Conservation (phyloP, 768 basidiomycete genomes). For the Hygrocybe punicea region DNA sequence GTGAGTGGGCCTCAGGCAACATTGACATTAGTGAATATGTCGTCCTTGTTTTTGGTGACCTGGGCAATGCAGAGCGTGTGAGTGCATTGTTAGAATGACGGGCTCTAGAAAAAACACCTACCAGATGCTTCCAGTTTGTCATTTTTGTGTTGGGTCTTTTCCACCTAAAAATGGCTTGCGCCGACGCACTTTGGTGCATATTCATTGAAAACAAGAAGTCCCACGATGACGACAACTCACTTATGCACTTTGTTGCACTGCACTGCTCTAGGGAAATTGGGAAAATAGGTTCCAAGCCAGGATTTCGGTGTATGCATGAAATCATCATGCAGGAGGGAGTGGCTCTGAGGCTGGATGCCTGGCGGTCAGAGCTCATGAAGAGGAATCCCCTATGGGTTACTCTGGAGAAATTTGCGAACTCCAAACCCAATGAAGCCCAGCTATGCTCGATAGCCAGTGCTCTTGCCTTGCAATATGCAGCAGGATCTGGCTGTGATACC, state of each 20-base stretch:
- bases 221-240: slow-evolving; percentile 14
- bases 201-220: slow-evolving; percentile 17
- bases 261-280: slow-evolving; percentile 31
- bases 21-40: not conserved
- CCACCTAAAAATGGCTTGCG: too few species aligned
- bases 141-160: slow-evolving; percentile 25
- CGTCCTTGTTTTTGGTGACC: not conserved
- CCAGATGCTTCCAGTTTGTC: slow-evolving; percentile 17
- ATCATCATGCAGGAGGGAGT: slow-evolving; percentile 28
- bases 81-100: not conserved
- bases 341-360: not conserved
- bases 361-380: not conserved
- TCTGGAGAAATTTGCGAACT: slow-evolving; percentile 19
- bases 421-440: slow-evolving; percentile 19
- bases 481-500: not conserved
- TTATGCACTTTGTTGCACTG: slow-evolving; percentile 19
- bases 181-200: slow-evolving; percentile 25
- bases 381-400: not conserved
- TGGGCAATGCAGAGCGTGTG: not conserved
- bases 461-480: not conserved
- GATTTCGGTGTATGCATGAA: slow-evolving; percentile 37
- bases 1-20: too few species aligned
- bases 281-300: slow-evolving; percentile 31
- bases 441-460: not conserved
- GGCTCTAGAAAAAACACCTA: not conserved